Evolutionary conservation across 805 yeast species (phyloP).

Genomic region (Clavispora vitiphila): DNA sequence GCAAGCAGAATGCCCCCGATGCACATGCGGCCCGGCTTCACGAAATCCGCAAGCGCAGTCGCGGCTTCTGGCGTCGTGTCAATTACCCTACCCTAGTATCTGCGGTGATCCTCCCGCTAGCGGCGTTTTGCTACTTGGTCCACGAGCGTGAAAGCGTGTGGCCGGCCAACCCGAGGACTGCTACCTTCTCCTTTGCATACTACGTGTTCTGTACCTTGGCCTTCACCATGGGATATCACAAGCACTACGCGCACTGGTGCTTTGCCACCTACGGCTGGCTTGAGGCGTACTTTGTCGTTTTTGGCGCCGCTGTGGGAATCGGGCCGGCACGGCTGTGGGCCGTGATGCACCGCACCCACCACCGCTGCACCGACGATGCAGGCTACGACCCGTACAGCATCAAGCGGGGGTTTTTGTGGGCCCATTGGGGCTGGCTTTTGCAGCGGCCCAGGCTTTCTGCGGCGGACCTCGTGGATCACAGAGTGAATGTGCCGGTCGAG

Average conservation of each 20-base stretch:
- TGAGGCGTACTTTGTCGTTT: constrained; percentile 46
- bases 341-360: constrained; percentile 82
- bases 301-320: constrained; percentile 69
- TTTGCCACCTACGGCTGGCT: constrained; percentile 31
- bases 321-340: constrained; percentile 81
- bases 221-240: constrained; percentile 41
- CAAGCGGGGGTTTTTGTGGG: constrained; percentile 72
- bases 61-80: constrained; percentile 32
- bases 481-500: too few relatives aligned
- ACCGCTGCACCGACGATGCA: constrained; percentile 75
- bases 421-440: constrained; percentile 87
- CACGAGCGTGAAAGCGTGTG: constrained; percentile 17
- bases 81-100: constrained; percentile 31
- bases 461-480: constrained; percentile 9
- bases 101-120: constrained; percentile 30
- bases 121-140: constrained; percentile 24
- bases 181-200: constrained; percentile 28
- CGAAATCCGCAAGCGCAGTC: constrained; percentile 30
- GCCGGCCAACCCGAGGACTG: constrained; percentile 25
- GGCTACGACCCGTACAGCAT: constrained; percentile 86
- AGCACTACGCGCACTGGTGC: constrained; percentile 37
- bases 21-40: constrained; percentile 21
- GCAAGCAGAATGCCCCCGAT: background rate
- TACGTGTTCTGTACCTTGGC: constrained; percentile 34
- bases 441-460: constrained; percentile 45